Evolutionary conservation across 331 rosid genomes (phyloP).

Genomic region (Cydonia oblonga): DNA sequence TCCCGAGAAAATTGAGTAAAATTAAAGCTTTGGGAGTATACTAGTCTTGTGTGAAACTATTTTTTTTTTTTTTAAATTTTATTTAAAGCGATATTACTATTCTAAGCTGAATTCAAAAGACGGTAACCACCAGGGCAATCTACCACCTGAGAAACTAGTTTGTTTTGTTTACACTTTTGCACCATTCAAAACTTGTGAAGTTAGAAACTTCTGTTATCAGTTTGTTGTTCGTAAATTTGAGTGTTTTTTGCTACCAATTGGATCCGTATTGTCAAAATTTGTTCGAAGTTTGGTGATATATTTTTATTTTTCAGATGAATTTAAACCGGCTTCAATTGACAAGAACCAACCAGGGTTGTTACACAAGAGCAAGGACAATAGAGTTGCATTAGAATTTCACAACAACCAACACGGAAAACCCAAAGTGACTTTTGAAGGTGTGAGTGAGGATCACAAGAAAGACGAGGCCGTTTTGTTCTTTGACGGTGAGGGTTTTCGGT

Average conservation of each 20-base stretch:
- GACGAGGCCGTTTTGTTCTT: constrained; percentile 4
- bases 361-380: constrained; percentile 10
- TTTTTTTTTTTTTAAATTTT: no score
- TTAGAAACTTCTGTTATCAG: background rate
- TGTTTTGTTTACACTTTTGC: background rate
- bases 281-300: background rate
- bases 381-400: constrained; percentile 1
- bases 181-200: background rate
- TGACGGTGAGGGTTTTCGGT: background rate
- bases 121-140: no score
- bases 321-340: constrained; percentile 4
- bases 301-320: background rate
- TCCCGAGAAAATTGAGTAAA: background rate
- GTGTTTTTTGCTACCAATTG: background rate
- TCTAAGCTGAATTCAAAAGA: no score
- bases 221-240: background rate
- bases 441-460: background rate
- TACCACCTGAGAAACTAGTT: background rate
- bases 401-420: constrained; percentile 8
- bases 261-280: background rate
- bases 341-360: background rate
- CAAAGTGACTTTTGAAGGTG: constrained; percentile 4
- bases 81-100: no score
- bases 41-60: background rate
- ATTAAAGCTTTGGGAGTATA: background rate